phyloP scores from a whole-genome alignment of 202 grass and related monocot genomes.

The Setaria viridis region DNA sequence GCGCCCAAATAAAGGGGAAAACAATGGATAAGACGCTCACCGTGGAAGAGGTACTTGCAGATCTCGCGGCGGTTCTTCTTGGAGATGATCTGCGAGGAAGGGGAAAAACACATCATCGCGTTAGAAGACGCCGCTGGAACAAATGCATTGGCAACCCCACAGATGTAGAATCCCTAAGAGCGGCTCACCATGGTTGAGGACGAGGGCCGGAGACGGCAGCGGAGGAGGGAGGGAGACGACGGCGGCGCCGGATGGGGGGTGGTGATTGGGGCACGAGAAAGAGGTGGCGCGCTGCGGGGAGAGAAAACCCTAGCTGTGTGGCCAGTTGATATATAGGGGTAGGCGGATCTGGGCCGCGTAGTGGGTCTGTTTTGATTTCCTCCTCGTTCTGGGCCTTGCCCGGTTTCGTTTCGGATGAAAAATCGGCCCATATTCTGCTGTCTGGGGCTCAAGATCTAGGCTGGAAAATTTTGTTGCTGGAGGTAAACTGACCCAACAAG shows the following conservation, averaged over 20 bases:
- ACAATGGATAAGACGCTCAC: neutral
- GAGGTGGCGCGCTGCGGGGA: conserved; percentile 17
- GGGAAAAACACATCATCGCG: neutral
- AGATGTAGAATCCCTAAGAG: neutral
- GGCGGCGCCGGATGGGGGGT: conserved; percentile 14
- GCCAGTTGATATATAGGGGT: neutral
- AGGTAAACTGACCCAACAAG: too few species aligned
- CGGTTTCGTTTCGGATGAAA: neutral
- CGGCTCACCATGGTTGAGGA: conserved; percentile 48
- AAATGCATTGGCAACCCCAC: neutral
- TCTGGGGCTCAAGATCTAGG: too few species aligned
- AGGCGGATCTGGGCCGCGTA: neutral
- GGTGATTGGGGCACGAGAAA: neutral
- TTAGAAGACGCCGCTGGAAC: neutral
- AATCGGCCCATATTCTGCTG: too few species aligned
- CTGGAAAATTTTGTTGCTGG: too few species aligned
- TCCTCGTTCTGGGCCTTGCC: neutral
- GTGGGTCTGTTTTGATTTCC: too few species aligned
- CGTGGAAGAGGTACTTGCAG: conserved; percentile 98
- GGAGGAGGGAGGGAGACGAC: neutral
- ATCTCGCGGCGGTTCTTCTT: conserved; percentile 93
- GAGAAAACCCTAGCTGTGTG: conserved; percentile 44
- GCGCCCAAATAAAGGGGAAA: neutral
- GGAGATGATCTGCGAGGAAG: conserved; percentile 71
- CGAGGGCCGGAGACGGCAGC: neutral